Base-by-base conservation (phyloP, 2,329 filamentous ascomycete genomes). In the Zymoseptoria ardabiliae region DNA sequence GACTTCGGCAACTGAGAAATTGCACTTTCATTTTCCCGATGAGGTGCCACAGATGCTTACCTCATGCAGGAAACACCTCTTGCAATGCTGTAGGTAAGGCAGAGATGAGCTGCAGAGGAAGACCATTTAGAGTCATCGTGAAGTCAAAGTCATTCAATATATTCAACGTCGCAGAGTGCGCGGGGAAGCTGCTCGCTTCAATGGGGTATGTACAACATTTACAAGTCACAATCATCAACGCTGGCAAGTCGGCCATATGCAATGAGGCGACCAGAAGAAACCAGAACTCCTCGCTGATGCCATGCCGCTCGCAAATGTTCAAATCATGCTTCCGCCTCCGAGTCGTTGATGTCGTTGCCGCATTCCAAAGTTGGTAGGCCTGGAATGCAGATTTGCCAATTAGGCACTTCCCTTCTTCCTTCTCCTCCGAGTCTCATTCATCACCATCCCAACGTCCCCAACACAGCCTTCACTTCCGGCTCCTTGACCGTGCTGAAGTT, bases 401-500 rank as follows among this genome's bases (percentile, higher is more conserved):
- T 13, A 13, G 10, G 9, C 30, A 17, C 50, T 52, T 13, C 6
- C 17, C 48, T 50, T 8, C 50, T 23, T 53, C 56, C 28, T 41
- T 53, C 56, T 56, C 54, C 50, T 55, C 19, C 48, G n/a, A n/a
- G n/a, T n/a, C 50, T 28, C 35, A 21, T 60, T 71, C 61, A 70
- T 51, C 69, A 30, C 68, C 70, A 75, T 0, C 73, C 73, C 55
- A 75, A 55, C 3, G 56, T 60, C 52, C 58, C 62, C 55, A 80
- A 61, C 19, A 79, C 54, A 49, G 69, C 69, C 49, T 69, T 70
- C 25, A 77, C 70, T 63, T 79, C 77, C 50, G 70, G 72, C 58
- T 75, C 74, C 48, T 81, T 77, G 72, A 85, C 76, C 22, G 77
- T 78, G 57, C 76, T 78, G 49, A 82, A 79, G 17, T 78, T 80